Percentiles rank a stretch among this genome's conserved stretches.
These are phyloP conservation scores for Aspergillus novofumigatus DNA, from an alignment of 2,329 filamentous ascomycete species.

Conservation along the genomic window DNA sequence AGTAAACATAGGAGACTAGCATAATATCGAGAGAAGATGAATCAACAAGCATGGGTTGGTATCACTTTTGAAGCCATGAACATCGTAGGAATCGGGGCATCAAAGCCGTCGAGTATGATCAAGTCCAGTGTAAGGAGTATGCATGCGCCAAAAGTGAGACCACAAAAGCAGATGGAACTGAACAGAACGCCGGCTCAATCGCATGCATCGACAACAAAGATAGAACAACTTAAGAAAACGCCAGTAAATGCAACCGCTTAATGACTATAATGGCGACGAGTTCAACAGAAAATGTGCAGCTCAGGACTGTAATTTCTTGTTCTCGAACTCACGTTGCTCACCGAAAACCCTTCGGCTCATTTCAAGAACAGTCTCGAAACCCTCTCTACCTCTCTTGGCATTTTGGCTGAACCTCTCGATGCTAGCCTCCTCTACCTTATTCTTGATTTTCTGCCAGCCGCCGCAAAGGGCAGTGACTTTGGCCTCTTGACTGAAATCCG, in stretches of 20 bases:
- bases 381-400: slow-evolving; percentile 81
- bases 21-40: not conserved
- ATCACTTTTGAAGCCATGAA: not conserved
- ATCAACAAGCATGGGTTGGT: not conserved
- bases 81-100: not conserved
- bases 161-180: not conserved
- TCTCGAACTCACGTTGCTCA: slow-evolving; percentile 70
- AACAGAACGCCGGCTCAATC: slow-evolving; percentile 20
- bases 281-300: not conserved
- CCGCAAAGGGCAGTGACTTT: slow-evolving; percentile 92
- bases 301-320: slow-evolving; percentile 39
- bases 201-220: slow-evolving; percentile 19
- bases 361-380: slow-evolving; percentile 89
- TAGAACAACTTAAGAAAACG: slow-evolving; percentile 11
- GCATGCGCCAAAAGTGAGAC: not conserved
- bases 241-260: slow-evolving; percentile 32
- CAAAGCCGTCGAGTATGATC: not conserved
- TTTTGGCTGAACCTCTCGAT: slow-evolving; percentile 90
- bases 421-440: slow-evolving; percentile 88
- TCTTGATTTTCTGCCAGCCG: slow-evolving; percentile 96
- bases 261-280: slow-evolving; percentile 9
- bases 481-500: slow-evolving; percentile 82
- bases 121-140: not conserved
- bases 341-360: slow-evolving; percentile 90
- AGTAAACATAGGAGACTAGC: not conserved